phyloP scores from a whole-genome alignment of 306 rosid species.

The Lathyrus sativus region DNA sequence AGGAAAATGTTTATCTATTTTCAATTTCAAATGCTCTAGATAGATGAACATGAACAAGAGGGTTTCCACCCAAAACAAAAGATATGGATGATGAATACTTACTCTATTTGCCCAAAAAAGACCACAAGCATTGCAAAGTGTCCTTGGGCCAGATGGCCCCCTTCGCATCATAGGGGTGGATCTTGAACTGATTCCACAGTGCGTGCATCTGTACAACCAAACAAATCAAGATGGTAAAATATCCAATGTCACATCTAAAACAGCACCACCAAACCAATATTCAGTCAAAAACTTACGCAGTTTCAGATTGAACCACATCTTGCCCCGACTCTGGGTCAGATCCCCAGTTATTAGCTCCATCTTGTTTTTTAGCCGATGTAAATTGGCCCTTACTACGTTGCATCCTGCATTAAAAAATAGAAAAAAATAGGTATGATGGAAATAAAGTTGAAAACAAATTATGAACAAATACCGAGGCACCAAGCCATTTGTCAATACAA shows the following conservation, averaged over 20 bases:
- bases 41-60: not conserved
- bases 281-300: slow-evolving; percentile 63
- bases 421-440: slow-evolving; percentile 30
- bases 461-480: slow-evolving; percentile 6
- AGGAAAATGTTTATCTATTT: not conserved
- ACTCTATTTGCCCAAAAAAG: slow-evolving; percentile 98
- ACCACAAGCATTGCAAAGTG: slow-evolving; percentile 97
- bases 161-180: slow-evolving; percentile 98
- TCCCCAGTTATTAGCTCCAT: slow-evolving; percentile 69
- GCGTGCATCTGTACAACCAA: slow-evolving; percentile 66
- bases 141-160: slow-evolving; percentile 92
- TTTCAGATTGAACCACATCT: slow-evolving; percentile 68
- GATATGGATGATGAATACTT: slow-evolving; percentile 42
- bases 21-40: slow-evolving; percentile 13
- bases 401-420: slow-evolving; percentile 66
- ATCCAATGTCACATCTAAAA: slow-evolving; percentile 20
- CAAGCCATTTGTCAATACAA: slow-evolving; percentile 17
- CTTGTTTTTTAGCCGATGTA: slow-evolving; percentile 83
- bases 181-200: slow-evolving; percentile 88
- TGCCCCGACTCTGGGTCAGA: slow-evolving; percentile 72
- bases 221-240: slow-evolving; percentile 36
- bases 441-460: not conserved
- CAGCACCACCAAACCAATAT: slow-evolving; percentile 31
- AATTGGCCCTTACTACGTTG: slow-evolving; percentile 96
- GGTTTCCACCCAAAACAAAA: not conserved